phyloP scores from a whole-genome alignment of 177 flowering plant genomes.

The Vitis hybrid region DNA sequence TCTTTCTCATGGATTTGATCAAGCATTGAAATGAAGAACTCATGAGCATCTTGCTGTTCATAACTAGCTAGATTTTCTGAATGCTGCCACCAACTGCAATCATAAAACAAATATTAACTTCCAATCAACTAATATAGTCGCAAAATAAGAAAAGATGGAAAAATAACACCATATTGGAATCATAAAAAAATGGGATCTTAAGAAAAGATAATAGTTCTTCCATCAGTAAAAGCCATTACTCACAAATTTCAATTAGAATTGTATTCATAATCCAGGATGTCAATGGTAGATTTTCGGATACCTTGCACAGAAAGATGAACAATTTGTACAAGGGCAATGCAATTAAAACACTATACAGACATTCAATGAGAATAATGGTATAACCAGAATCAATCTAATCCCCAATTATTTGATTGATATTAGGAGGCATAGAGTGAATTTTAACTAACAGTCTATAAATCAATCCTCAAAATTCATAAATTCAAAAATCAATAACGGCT shows the following conservation, averaged over 20 bases:
- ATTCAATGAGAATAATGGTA: too few species aligned
- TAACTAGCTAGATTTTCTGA: slow-evolving; percentile 60
- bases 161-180: background rate
- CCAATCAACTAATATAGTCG: background rate
- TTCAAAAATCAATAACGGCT: background rate
- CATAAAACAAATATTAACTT: slow-evolving; percentile 11
- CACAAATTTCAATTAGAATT: background rate
- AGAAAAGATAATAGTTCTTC: background rate
- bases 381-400: too few species aligned
- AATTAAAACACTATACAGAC: too few species aligned
- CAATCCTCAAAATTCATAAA: background rate
- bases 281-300: too few species aligned
- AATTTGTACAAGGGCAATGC: too few species aligned
- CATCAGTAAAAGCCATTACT: background rate
- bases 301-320: too few species aligned
- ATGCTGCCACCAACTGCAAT: slow-evolving; percentile 77
- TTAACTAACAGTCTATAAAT: too few species aligned
- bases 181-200: background rate
- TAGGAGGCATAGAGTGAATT: too few species aligned
- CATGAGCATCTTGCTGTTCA: slow-evolving; percentile 76
- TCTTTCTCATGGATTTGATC: slow-evolving; percentile 67
- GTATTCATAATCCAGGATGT: background rate
- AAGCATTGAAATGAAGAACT: slow-evolving; percentile 68
- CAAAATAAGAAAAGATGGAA: background rate
- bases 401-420: too few species aligned